phyloP scores from a whole-genome alignment of 345 rosid genomes.

The Mangifera indica region DNA sequence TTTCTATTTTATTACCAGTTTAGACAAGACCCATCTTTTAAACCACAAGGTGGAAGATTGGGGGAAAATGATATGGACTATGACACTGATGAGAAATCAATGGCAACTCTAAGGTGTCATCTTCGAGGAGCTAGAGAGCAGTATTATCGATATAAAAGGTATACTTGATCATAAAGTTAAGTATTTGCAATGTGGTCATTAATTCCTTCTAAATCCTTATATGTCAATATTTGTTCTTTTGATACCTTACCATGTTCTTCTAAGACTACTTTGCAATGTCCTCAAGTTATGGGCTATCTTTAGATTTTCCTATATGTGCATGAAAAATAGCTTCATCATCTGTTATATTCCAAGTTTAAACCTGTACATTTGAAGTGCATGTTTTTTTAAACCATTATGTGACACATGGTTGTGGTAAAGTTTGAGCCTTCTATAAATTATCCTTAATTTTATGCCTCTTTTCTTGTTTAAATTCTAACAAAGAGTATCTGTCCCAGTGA shows the following conservation, averaged over 20 bases:
- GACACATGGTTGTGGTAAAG: not conserved
- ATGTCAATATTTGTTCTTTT: conserved; percentile 3
- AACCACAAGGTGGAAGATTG: conserved; percentile 95
- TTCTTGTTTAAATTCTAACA: not conserved
- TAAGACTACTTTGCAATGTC: not conserved
- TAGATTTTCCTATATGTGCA: not conserved
- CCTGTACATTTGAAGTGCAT: not conserved
- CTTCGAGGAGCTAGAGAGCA: conserved; percentile 89
- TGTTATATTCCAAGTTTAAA: not conserved
- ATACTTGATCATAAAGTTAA: conserved; percentile 10
- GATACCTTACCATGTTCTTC: not conserved
- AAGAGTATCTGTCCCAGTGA: not conserved
- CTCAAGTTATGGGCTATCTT: not conserved
- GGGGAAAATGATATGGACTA: conserved; percentile 99
- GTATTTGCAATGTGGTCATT: conserved; percentile 6
- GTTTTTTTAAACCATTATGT: not conserved
- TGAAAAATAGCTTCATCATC: not conserved
- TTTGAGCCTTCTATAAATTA: not conserved
- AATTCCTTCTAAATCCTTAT: not conserved
- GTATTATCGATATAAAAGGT: conserved; percentile 97
- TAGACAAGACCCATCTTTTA: conserved; percentile 88
- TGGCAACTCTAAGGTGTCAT: conserved; percentile 98
- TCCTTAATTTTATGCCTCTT: not conserved
- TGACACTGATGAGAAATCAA: conserved; percentile 97
- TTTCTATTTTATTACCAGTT: conserved; percentile 50